A percentile compares a stretch with the other conserved stretches of the same genome.
phyloP scores from a whole-genome alignment of 495 filamentous ascomycete species.

The Penicillium samsonianum region DNA sequence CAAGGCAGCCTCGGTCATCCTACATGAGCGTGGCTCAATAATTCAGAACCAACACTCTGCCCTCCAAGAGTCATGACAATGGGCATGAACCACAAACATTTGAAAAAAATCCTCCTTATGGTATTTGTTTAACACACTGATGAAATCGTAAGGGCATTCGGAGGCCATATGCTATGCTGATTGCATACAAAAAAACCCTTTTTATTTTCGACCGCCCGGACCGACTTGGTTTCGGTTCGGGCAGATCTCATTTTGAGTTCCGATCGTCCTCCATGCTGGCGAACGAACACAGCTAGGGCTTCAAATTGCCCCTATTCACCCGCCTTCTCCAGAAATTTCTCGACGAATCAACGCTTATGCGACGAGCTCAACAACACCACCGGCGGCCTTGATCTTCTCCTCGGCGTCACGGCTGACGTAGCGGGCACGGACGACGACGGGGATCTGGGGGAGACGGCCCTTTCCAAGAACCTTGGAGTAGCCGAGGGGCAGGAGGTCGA shows the following conservation, averaged over 20 bases:
- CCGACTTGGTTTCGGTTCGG: constrained; percentile 21
- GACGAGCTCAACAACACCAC: constrained; percentile 88
- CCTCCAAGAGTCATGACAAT: not conserved
- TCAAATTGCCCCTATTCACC: constrained; percentile 38
- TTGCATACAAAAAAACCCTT: constrained; percentile 48
- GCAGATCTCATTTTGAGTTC: constrained; percentile 36
- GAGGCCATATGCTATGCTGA: constrained; percentile 43
- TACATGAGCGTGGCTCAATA: constrained; percentile 6
- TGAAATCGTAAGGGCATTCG: constrained; percentile 49
- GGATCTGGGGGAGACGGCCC: constrained; percentile 82
- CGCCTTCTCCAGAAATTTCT: constrained; percentile 33
- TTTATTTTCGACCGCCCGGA: constrained; percentile 37
- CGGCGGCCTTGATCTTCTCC: constrained; percentile 92
- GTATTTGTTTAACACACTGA: constrained; percentile 45
- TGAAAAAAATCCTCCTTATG: constrained; percentile 40
- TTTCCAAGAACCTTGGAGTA: constrained; percentile 95
- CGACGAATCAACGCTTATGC: constrained; percentile 61
- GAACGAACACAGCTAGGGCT: constrained; percentile 36
- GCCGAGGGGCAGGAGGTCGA: constrained; percentile 88
- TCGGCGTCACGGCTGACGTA: constrained; percentile 88
- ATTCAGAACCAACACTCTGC: not conserved
- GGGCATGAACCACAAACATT: constrained; percentile 16
- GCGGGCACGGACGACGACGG: constrained; percentile 83
- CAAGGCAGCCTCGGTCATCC: not conserved
- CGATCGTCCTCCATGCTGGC: constrained; percentile 33